Base-by-base conservation (phyloP, 805 yeast genomes). In the Candida loeiensis region DNA sequence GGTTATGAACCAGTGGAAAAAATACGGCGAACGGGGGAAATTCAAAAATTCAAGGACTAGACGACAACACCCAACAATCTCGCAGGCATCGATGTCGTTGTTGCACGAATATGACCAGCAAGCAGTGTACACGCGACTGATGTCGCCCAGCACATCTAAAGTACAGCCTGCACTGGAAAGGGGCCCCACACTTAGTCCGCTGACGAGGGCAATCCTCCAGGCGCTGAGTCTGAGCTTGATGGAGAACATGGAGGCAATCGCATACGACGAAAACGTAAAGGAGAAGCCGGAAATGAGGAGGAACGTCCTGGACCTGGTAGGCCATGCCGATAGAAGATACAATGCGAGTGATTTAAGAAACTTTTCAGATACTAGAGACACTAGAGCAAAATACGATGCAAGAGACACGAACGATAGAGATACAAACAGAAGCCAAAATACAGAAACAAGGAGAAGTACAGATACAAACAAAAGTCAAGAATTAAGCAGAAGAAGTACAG, bases 41-140 rank as follows among this genome's bases (percentile, higher is more conserved):
- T 7, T 15, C 36, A 21, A 34, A 20, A 22, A 16, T 14, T 29
- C 13, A 21, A 13, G 6, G 6, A 30, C 16, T 21, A 12, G 16
- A 11, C 33, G n/a, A 14, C 20, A 4, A 34, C 37, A 16, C 21
- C 21, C 38, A 18, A 14, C 16, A 27, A 11, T 18, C 16, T 22
- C 27, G n/a, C n/a, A 11, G 27, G 33, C 25, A 8, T 29, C 22
- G 20, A 39, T 39, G 42, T 34, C 37, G 24, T 34, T 39, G 16
- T 27, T 39, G 17, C 42, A 39, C 34, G 42, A 39, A 26, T 39
- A 39, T 19, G 42, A 39, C 27, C 35, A 34, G 22, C 42, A 32
- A 34, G 32, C 28, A 7, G 21, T 26, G 26, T 39, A 32, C 20
- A 21, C 21, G 26, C 33, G 34, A 21, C 42, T 37, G 40, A 24